These are phyloP conservation scores for Chiua sp. DNA, from an alignment of 1,284 basidiomycete species.

Conservation along the genomic window DNA sequence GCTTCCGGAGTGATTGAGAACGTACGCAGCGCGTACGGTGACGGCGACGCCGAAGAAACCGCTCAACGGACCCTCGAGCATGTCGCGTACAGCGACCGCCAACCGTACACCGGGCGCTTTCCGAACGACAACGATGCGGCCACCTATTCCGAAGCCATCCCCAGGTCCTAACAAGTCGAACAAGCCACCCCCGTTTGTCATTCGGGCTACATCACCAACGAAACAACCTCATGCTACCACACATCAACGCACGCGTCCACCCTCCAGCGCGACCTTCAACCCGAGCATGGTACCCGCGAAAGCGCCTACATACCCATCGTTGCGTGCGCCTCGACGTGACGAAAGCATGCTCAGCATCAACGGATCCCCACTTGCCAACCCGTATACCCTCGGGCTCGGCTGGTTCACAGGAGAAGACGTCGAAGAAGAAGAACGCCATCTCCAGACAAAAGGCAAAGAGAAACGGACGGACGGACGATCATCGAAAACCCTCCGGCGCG, in stretches of 20 bases:
- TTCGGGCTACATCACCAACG: slow-evolving; percentile 49
- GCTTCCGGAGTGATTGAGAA: background rate
- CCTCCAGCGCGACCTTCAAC: slow-evolving; percentile 74
- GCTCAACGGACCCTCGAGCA: slow-evolving; percentile 46
- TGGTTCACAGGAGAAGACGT: slow-evolving; percentile 51
- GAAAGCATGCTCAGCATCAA: slow-evolving; percentile 79
- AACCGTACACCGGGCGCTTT: slow-evolving; percentile 55
- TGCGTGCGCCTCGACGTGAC: slow-evolving; percentile 64
- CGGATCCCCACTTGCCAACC: slow-evolving; percentile 78
- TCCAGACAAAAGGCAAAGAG: slow-evolving; percentile 26
- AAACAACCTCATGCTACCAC: slow-evolving; percentile 37
- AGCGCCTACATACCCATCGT: slow-evolving; percentile 61
- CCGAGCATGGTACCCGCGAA: slow-evolving; percentile 63
- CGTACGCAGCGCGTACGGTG: slow-evolving; percentile 54
- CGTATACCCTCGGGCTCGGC: slow-evolving; percentile 61
- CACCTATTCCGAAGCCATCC: slow-evolving; percentile 47
- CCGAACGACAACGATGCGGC: slow-evolving; percentile 32
- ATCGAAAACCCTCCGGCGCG: slow-evolving; percentile 41
- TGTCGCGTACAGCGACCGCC: slow-evolving; percentile 21
- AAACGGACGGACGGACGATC: slow-evolving; percentile 15
- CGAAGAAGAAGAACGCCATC: slow-evolving; percentile 22
- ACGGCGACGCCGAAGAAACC: slow-evolving; percentile 60
- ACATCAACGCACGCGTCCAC: slow-evolving; percentile 47
- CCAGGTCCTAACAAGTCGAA: slow-evolving; percentile 61
- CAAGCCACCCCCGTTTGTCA: slow-evolving; percentile 31